phyloP scores from a whole-genome alignment of 2,329 filamentous ascomycete species.

The Arthroderma sp. region DNA sequence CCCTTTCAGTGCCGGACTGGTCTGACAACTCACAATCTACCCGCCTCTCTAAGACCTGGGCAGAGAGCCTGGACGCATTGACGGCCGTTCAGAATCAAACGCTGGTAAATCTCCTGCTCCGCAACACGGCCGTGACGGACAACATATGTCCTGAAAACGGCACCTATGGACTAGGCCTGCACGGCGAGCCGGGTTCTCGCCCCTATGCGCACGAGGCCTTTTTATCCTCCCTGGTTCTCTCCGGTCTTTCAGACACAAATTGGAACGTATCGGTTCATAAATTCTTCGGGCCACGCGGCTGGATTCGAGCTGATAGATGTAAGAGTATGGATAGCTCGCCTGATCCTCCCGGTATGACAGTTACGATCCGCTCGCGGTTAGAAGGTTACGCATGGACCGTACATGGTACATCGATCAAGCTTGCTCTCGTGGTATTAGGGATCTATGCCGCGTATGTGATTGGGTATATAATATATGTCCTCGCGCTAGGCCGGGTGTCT shows the following conservation, averaged over 20 bases:
- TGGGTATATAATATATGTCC: constrained; percentile 1
- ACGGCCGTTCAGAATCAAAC: constrained; percentile 4
- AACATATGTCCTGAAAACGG: constrained; percentile 4
- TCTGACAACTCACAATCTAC: neutral
- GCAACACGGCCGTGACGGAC: constrained; percentile 1
- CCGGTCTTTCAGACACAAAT: constrained; percentile 2
- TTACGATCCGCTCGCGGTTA: neutral
- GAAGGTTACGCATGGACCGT: constrained; percentile 7
- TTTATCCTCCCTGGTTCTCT: constrained; percentile 2
- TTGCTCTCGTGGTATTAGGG: constrained; percentile 4
- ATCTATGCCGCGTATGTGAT: constrained; percentile 4
- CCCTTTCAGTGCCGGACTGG: neutral
- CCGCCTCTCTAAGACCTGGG: constrained; percentile 1
- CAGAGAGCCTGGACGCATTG: constrained; percentile 3
- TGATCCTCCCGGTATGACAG: neutral
- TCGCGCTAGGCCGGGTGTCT: constrained; percentile 1
- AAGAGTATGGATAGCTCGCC: neutral
- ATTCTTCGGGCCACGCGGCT: no score
- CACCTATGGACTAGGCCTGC: neutral
- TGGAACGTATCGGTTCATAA: no score
- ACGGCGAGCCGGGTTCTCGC: neutral
- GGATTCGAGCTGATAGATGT: no score
- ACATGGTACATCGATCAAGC: constrained; percentile 5
- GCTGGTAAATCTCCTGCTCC: constrained; percentile 4
- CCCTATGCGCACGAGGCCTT: constrained; percentile 7